phyloP scores from a whole-genome alignment of 768 basidiomycete genomes.

The Pholiota molesta region DNA sequence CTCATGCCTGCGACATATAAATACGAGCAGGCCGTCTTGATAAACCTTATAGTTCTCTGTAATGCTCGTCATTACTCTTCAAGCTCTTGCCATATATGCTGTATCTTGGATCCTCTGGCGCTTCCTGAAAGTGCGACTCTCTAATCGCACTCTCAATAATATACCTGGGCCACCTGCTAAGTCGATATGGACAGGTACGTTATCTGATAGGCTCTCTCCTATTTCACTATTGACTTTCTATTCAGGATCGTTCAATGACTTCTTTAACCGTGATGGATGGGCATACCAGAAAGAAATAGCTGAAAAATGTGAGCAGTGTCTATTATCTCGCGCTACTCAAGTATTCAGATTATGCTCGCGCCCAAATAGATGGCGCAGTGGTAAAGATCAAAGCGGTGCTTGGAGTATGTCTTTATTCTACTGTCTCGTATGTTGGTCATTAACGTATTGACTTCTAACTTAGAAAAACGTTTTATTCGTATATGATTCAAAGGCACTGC shows the following conservation, averaged over 20 bases:
- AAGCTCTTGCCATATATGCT: background rate
- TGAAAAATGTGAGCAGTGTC: constrained; percentile 30
- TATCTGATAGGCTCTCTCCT: background rate
- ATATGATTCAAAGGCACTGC: constrained; percentile 47
- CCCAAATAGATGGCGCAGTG: constrained; percentile 33
- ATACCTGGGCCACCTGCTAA: constrained; percentile 40
- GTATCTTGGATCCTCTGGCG: background rate
- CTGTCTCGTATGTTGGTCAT: no score
- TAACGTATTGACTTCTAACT: background rate
- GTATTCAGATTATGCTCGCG: background rate
- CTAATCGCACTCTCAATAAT: constrained; percentile 21
- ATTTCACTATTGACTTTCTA: background rate
- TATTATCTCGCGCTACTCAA: background rate
- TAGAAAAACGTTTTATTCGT: constrained; percentile 39
- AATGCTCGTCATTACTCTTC: background rate
- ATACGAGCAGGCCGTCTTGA: background rate
- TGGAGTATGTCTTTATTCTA: constrained; percentile 11
- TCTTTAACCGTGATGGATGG: constrained; percentile 38
- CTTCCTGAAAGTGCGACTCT: background rate
- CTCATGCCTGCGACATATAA: background rate
- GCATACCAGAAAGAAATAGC: constrained; percentile 37
- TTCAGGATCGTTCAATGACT: constrained; percentile 36
- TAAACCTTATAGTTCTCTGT: background rate
- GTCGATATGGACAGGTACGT: constrained; percentile 37
- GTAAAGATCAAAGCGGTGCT: constrained; percentile 31